phyloP scores from a whole-genome alignment of 176 grass and related monocot species.

The Bonia amplexicaulis region DNA sequence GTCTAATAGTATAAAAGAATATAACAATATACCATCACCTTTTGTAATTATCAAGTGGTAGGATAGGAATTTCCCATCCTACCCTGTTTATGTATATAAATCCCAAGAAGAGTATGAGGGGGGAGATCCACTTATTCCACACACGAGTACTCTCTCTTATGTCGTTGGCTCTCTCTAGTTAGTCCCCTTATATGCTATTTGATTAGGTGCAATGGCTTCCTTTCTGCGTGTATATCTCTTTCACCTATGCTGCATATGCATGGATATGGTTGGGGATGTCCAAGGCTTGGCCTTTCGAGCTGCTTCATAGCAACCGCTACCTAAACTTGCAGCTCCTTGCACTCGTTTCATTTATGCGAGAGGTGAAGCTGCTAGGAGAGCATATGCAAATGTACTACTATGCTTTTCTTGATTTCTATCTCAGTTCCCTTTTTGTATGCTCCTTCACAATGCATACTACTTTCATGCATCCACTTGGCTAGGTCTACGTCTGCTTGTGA shows the following conservation, averaged over 20 bases:
- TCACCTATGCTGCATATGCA: constrained; percentile 20
- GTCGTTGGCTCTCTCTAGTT: too few relatives aligned
- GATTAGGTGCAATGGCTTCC: background rate
- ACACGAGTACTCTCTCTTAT: too few relatives aligned
- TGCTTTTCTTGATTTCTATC: constrained; percentile 15
- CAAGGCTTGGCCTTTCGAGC: constrained; percentile 29
- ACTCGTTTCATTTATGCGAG: constrained; percentile 31
- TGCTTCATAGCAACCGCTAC: constrained; percentile 17
- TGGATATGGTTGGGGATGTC: constrained; percentile 32
- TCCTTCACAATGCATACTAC: background rate
- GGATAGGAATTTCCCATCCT: too few relatives aligned
- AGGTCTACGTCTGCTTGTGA: constrained; percentile 5
- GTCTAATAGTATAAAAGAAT: too few relatives aligned
- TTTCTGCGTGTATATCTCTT: constrained; percentile 33
- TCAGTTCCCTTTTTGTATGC: background rate
- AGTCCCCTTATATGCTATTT: too few relatives aligned
- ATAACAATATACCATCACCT: too few relatives aligned
- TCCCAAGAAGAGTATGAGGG: too few relatives aligned
- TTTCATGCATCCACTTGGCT: constrained; percentile 22
- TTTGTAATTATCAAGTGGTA: too few relatives aligned
- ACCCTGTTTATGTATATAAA: too few relatives aligned
- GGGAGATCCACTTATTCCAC: too few relatives aligned
- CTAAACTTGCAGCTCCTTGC: constrained; percentile 44
- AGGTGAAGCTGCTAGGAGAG: constrained; percentile 14
- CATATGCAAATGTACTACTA: constrained; percentile 9